These are phyloP conservation scores for Pholiota molesta DNA, from an alignment of 768 basidiomycete species.

Conservation along the genomic window DNA sequence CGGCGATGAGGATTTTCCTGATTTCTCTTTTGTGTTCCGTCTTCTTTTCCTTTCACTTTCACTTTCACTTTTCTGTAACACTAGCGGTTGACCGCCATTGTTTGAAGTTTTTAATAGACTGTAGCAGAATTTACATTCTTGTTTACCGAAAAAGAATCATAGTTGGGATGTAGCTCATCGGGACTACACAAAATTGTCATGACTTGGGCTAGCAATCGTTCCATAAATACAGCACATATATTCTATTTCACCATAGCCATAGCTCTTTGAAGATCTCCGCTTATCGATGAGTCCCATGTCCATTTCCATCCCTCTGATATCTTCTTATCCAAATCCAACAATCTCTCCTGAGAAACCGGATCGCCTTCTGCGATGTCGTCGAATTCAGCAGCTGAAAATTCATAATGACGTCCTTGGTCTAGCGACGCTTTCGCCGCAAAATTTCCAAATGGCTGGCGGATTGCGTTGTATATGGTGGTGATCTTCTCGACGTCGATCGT, in stretches of 20 bases:
- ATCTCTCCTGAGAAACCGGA: conserved; percentile 19
- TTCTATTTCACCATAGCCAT: background rate
- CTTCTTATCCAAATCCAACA: conserved; percentile 20
- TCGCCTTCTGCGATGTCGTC: conserved; percentile 19
- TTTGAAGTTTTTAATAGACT: no score
- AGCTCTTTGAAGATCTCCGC: conserved; percentile 18
- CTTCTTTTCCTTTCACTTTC: no score
- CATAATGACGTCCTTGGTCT: conserved; percentile 26
- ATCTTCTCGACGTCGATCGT: conserved; percentile 28
- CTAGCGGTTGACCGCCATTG: no score
- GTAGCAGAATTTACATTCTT: no score
- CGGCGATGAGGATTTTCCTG: no score
- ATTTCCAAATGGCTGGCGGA: conserved; percentile 41
- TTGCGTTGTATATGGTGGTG: conserved; percentile 26
- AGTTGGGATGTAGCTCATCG: no score
- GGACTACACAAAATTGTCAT: no score
- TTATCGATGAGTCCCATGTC: conserved; percentile 39
- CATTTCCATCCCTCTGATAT: conserved; percentile 44
- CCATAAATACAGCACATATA: background rate
- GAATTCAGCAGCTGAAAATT: conserved; percentile 19
- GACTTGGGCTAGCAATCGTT: no score
- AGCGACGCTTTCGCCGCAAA: conserved; percentile 24
- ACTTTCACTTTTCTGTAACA: no score
- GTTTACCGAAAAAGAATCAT: no score
- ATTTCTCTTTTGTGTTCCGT: no score